Evolutionary conservation across 1,284 basidiomycete species (phyloP), one percentile per base, ranked within the genome.

Genomic region (Chalciporus sp.): DNA sequence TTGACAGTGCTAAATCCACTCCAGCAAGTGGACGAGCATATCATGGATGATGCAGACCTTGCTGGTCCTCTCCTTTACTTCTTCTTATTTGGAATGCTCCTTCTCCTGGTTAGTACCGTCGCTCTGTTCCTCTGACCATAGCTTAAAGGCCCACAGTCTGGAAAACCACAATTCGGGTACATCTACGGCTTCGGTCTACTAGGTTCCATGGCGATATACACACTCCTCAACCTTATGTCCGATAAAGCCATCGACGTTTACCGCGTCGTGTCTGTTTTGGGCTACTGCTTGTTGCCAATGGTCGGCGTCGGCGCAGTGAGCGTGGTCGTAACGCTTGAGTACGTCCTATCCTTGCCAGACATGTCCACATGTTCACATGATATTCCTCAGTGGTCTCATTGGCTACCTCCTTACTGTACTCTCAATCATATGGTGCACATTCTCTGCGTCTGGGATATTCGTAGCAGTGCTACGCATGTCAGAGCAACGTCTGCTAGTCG

Each of bases 21-120:
- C 27, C 84, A 86, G 58, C 80, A 80, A 55, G 87, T 98, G 54
- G 92, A 99, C 63, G 91, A 92, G 58, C 90, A 86, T 64, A 98
- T 99, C 64, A 99, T 99, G 97, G 97, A 99, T 73, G 97, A 99
- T 68, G 95, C 96, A 40, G 97, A 99, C 74, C 81, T 99, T 27
- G 95, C 96, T 9, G 97, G 97, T 0, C 97, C 97, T 7, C 83
- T 99, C 42, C 84, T 98, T 12, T 98, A 98, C 76, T 90, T 90
- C 68, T 92, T 94, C 68, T 93, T 93, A 66, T 98, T 99, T 72
- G 96, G 89, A 14, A 89, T 90, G 47, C 94, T 92, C 67, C 81
- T 98, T 6, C 82, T 98, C 45, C 84, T 98, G 58, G 95, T 96
- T 60, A 67, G 93, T 85, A n/a, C 16, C 23, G 9, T 41, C 39